A percentile compares a stretch with the other conserved stretches of the same genome.
These are phyloP conservation scores for Cryphonectria parasitica DNA, from an alignment of 2,329 filamentous ascomycete species.

Conservation along the genomic window DNA sequence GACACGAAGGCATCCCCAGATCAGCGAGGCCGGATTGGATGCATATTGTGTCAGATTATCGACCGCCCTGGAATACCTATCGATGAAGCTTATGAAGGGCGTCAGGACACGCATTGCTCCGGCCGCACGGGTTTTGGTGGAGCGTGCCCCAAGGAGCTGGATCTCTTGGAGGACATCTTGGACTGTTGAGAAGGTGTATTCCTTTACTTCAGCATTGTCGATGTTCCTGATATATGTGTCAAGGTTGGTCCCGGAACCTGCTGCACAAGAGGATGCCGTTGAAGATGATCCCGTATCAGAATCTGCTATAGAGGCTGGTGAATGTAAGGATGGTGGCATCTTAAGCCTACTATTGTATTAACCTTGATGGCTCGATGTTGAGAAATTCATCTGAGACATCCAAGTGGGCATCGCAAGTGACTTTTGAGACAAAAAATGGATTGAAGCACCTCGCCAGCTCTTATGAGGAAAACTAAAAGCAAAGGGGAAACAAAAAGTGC, in stretches of 20 bases:
- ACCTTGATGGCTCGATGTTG: not conserved
- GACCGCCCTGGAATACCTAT: not conserved
- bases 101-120: not conserved
- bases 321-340: not conserved
- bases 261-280: too few relatives aligned
- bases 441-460: not conserved
- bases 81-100: conserved; percentile 7
- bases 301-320: not conserved
- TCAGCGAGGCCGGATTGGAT: not conserved
- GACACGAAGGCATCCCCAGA: conserved; percentile 2
- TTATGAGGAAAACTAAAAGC: not conserved
- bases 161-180: conserved; percentile 10
- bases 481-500: too few relatives aligned
- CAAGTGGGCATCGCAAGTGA: not conserved
- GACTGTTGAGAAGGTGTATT: conserved; percentile 2
- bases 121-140: not conserved
- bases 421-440: not conserved
- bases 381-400: not conserved
- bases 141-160: not conserved
- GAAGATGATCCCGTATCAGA: not conserved
- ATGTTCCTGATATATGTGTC: not conserved
- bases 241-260: not conserved
- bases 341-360: not conserved
- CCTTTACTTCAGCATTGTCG: not conserved
- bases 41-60: not conserved